Percentiles rank a stretch among this genome's conserved stretches.
phyloP scores from a whole-genome alignment of 2,329 filamentous ascomycete genomes.

The Sarocladium oryzae region DNA sequence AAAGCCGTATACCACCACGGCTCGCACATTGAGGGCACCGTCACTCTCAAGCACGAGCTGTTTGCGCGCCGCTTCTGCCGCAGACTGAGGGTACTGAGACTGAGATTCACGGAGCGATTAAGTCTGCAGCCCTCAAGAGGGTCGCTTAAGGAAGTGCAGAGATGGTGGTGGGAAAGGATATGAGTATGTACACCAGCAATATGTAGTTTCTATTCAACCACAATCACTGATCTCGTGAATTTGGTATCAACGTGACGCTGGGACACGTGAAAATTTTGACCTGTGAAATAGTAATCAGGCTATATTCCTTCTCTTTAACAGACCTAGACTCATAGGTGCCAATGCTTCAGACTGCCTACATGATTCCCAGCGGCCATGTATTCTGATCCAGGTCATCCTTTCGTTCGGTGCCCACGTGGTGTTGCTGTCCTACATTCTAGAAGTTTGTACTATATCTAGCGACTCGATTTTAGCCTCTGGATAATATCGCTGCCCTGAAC shows the following conservation, averaged over 20 bases:
- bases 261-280: no score
- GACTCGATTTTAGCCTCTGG: no score
- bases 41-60: slow-evolving; percentile 43
- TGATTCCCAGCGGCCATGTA: no score
- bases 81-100: slow-evolving; percentile 33
- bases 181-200: slow-evolving; percentile 1
- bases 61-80: slow-evolving; percentile 41
- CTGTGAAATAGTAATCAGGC: no score
- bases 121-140: slow-evolving; percentile 19
- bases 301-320: no score
- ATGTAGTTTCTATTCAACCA: background rate
- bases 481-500: no score
- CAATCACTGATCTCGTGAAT: background rate
- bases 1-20: slow-evolving; percentile 49
- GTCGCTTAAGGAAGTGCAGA: slow-evolving; percentile 12
- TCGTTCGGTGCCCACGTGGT: no score
- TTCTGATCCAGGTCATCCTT: no score
- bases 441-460: no score
- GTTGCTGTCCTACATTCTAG: no score
- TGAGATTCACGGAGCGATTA: slow-evolving; percentile 36
- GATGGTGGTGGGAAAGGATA: background rate
- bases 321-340: no score
- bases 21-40: slow-evolving; percentile 49
- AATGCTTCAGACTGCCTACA: no score
- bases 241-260: background rate